phyloP scores from a whole-genome alignment of 305 asterid genomes.

The Fraxinus greggii region DNA sequence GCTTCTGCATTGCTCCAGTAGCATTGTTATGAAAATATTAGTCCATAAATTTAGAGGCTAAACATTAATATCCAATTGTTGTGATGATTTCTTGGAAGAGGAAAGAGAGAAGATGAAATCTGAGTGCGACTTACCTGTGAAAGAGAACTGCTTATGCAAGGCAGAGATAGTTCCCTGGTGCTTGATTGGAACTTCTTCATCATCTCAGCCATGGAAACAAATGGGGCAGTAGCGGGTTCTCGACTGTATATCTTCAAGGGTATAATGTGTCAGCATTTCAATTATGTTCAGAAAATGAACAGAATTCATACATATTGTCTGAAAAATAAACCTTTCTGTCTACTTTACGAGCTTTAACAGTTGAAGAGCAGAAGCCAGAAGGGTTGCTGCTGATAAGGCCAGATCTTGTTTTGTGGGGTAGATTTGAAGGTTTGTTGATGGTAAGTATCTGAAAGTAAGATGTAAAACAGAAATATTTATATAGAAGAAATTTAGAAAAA shows the following conservation, averaged over 20 bases:
- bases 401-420: constrained; percentile 72
- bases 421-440: constrained; percentile 52
- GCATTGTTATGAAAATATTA: constrained; percentile 39
- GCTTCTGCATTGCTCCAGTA: constrained; percentile 50
- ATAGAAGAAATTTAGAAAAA: not conserved
- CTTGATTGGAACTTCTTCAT: constrained; percentile 73
- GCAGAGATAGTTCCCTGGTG: constrained; percentile 58
- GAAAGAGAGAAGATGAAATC: not conserved
- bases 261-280: constrained; percentile 18
- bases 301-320: not conserved
- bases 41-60: not conserved
- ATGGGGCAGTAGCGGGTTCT: constrained; percentile 57
- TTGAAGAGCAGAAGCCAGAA: constrained; percentile 43
- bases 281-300: not conserved
- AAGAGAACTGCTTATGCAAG: constrained; percentile 37
- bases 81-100: not conserved
- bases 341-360: constrained; percentile 53
- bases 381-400: constrained; percentile 46
- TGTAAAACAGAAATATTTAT: not conserved
- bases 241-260: constrained; percentile 62
- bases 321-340: constrained; percentile 56
- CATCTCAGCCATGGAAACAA: constrained; percentile 86
- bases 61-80: not conserved
- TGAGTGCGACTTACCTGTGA: constrained; percentile 42
- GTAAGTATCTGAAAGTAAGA: constrained; percentile 57